Conservation (phyloP, 176 grass and related monocot genomes). For the Chloris gayana region DNA sequence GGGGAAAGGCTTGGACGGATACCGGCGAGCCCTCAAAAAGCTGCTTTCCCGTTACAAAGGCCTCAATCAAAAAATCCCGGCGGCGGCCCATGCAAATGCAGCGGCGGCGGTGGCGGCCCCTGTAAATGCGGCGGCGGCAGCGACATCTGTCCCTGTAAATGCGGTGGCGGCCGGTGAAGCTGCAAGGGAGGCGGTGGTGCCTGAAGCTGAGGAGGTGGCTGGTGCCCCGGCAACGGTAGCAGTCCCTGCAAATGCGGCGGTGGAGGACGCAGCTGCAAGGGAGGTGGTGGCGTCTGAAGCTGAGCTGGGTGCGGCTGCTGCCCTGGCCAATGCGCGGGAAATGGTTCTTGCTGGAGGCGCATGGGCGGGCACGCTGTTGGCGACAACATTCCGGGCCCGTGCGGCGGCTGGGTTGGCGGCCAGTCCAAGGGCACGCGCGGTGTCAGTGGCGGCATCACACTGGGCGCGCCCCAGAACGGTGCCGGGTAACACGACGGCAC, state of each 20-base stretch:
- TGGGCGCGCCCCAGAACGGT: slow-evolving; percentile 38
- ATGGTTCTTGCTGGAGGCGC: slow-evolving; percentile 17
- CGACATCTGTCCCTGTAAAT: background rate
- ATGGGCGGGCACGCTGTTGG: background rate
- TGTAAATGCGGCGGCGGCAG: background rate
- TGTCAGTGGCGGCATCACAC: slow-evolving; percentile 21
- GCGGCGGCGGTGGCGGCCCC: background rate
- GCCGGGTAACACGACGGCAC: slow-evolving; percentile 33
- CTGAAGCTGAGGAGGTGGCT: too few relatives aligned
- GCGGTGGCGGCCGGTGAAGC: background rate
- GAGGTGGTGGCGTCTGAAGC: background rate
- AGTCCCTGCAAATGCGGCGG: slow-evolving; percentile 1
- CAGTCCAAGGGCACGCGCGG: slow-evolving; percentile 9
- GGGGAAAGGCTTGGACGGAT: background rate
- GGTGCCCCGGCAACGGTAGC: too few relatives aligned
- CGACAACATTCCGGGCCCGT: background rate
- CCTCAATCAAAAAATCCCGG: slow-evolving; percentile 1
- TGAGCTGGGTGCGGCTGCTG: background rate
- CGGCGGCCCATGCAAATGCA: slow-evolving; percentile 4
- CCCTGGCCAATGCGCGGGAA: background rate
- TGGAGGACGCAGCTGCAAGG: background rate
- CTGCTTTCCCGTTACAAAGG: background rate
- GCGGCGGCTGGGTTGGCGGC: slow-evolving; percentile 4
- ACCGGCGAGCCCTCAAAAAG: background rate
- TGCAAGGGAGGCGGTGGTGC: background rate